Conservation (phyloP, 2,329 filamentous ascomycete genomes). For the Colletotrichum magnum region DNA sequence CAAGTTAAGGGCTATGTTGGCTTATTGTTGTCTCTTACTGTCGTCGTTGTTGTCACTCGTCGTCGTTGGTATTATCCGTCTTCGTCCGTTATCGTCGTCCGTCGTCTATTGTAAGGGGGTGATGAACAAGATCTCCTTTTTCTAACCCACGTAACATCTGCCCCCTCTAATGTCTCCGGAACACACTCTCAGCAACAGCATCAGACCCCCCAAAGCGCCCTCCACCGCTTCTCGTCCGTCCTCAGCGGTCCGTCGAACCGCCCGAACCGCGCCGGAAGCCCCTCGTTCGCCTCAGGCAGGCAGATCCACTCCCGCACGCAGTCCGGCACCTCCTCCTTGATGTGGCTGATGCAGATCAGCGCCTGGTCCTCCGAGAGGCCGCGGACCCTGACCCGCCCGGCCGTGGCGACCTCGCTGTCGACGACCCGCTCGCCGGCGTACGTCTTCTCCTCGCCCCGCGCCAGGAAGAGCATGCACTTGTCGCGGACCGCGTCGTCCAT, state of each 20-base stretch:
- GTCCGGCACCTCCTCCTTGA: constrained; percentile 90
- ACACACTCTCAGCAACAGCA: not conserved
- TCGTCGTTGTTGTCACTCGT: no score
- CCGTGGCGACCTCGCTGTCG: constrained; percentile 61
- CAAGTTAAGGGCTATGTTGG: no score
- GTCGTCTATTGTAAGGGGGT: no score
- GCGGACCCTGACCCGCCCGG: constrained; percentile 63
- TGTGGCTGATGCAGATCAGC: constrained; percentile 91
- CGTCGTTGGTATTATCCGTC: no score
- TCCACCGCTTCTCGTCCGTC: constrained; percentile 71
- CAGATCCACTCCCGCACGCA: constrained; percentile 89
- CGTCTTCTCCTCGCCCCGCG: constrained; percentile 69
- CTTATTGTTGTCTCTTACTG: no score
- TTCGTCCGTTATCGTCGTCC: no score
- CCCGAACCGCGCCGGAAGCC: constrained; percentile 73
- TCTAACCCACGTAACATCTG: not conserved
- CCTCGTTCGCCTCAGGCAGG: constrained; percentile 81
- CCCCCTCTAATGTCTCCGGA: no score
- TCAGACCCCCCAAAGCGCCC: constrained; percentile 71
- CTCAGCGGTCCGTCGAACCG: constrained; percentile 73
- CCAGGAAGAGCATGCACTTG: constrained; percentile 87
- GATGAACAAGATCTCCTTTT: no score
- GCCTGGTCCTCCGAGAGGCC: constrained; percentile 82
- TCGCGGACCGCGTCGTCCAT: constrained; percentile 88
- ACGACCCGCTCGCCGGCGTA: constrained; percentile 56